phyloP scores from a whole-genome alignment of 2,329 filamentous ascomycete genomes.

The Xylaria arbuscula region DNA sequence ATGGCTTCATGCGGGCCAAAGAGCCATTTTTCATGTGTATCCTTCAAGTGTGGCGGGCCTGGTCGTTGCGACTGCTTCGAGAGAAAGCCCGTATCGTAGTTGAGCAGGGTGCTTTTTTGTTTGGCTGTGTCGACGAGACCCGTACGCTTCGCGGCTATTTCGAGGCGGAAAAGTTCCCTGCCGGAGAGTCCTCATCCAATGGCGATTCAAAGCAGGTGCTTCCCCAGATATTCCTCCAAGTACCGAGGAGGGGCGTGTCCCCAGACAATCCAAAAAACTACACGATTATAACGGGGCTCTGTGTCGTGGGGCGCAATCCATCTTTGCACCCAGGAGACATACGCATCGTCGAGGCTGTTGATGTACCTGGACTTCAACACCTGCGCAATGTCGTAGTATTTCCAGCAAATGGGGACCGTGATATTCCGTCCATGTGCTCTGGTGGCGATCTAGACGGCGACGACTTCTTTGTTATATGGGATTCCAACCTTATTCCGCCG shows the following conservation, averaged over 20 bases:
- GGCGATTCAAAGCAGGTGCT: conserved; percentile 63
- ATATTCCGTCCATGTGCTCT: conserved; percentile 93
- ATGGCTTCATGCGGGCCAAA: conserved; percentile 77
- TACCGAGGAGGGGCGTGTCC: conserved; percentile 70
- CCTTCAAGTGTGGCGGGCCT: conserved; percentile 85
- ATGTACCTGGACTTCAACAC: conserved; percentile 77
- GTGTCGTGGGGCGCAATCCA: conserved; percentile 89
- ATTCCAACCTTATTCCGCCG: conserved; percentile 74
- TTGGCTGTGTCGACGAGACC: conserved; percentile 91
- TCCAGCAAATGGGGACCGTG: conserved; percentile 82
- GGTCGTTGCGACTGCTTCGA: conserved; percentile 89
- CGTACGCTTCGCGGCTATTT: conserved; percentile 77
- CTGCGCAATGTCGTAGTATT: conserved; percentile 89
- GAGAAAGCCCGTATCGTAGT: conserved; percentile 90
- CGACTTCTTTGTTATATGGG: conserved; percentile 96
- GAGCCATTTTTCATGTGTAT: conserved; percentile 88
- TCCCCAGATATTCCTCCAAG: conserved; percentile 90
- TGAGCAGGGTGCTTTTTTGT: conserved; percentile 84
- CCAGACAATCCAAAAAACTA: conserved; percentile 65
- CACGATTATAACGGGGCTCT: conserved; percentile 77
- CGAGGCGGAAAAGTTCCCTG: conserved; percentile 42
- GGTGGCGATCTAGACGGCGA: conserved; percentile 96
- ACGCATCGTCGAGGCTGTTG: conserved; percentile 84
- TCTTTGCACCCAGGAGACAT: conserved; percentile 94
- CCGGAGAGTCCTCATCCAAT: conserved; percentile 52